phyloP scores from a whole-genome alignment of 257 asterid genomes.

The Solanum pennellii region DNA sequence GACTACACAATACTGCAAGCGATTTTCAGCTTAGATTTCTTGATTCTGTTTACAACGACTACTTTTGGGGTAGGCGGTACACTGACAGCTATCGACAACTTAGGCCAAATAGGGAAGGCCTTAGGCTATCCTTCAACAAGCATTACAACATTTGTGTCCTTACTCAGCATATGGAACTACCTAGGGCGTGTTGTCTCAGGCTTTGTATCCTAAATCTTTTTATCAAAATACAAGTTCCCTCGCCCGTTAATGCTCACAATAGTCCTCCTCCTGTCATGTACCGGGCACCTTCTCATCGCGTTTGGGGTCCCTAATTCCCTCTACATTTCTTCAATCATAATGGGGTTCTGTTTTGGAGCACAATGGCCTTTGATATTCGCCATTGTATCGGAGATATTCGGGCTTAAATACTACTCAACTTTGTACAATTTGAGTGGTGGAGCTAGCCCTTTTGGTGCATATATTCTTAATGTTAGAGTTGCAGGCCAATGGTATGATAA shows the following conservation, averaged over 20 bases:
- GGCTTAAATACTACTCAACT: constrained; percentile 47
- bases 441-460: constrained; percentile 52
- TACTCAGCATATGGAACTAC: constrained; percentile 54
- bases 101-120: background rate
- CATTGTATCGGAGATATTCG: constrained; percentile 43
- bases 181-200: constrained; percentile 41
- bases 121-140: constrained; percentile 35
- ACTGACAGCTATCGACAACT: constrained; percentile 21
- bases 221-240: constrained; percentile 37
- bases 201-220: constrained; percentile 30
- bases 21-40: constrained; percentile 46
- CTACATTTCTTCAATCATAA: constrained; percentile 31
- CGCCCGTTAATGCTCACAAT: constrained; percentile 20
- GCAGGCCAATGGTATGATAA: constrained; percentile 20
- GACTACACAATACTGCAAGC: constrained; percentile 52
- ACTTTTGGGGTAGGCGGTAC: constrained; percentile 46
- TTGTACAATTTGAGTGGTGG: constrained; percentile 35
- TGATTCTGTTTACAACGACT: constrained; percentile 26
- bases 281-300: constrained; percentile 46
- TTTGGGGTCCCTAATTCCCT: constrained; percentile 34
- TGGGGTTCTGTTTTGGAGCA: constrained; percentile 12
- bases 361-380: constrained; percentile 45
- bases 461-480: constrained; percentile 24
- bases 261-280: constrained; percentile 25
- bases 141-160: constrained; percentile 38